Base-by-base conservation (phyloP, 768 basidiomycete genomes). In the Mycena capillaripes region DNA sequence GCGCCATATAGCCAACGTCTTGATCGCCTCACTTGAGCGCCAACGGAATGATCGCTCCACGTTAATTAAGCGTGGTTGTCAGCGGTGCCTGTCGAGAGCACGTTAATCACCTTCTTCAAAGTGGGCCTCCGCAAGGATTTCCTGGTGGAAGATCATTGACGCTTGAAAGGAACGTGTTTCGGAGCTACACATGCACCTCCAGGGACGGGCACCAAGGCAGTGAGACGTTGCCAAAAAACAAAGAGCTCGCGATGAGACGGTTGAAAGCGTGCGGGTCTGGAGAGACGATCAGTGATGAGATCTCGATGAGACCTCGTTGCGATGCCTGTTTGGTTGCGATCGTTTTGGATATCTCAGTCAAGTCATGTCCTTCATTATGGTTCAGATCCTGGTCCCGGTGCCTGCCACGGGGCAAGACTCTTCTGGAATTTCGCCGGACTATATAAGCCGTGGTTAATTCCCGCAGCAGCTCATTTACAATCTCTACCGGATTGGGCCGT, bases 231-330 rank as follows among this genome's bases (percentile, higher is more conserved):
- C 34, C 14, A 25, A 16, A 21, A 56, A 42, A 16, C 42, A 42
- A 48, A 17, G 46, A 17, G 46, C 42, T n/a, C n/a, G n/a, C n/a
- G n/a, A n/a, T 36, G 36, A 42, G 21, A 42, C 10, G 10, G 46
- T 48, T 48, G 46, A 14, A n/a, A 23, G 46, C 12, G 4, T 25
- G 25, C 16, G 23, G 56, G 38, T 29, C n/a, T n/a, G 2, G 23
- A 32, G 44, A 61, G 44, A 61, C 60, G 27, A 61, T 61, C 60
- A 61, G n/a, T 61, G 59, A 42, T 60, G 36, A n/a, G n/a, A n/a
- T n/a, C n/a, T n/a, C 29, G 16, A 23, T 30, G 10, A 19, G 4
- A 36, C 17, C 27, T 44, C 8, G 38, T 44, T 42, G 59, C 59
- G 8, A 55, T 10, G 17, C 19, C 27, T 38, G 44, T 58, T 36